A percentile compares a stretch with the other conserved stretches of the same genome.
Evolutionary conservation across 2,329 filamentous ascomycete species (phyloP).

Genomic region (Verticillium isaacii): DNA sequence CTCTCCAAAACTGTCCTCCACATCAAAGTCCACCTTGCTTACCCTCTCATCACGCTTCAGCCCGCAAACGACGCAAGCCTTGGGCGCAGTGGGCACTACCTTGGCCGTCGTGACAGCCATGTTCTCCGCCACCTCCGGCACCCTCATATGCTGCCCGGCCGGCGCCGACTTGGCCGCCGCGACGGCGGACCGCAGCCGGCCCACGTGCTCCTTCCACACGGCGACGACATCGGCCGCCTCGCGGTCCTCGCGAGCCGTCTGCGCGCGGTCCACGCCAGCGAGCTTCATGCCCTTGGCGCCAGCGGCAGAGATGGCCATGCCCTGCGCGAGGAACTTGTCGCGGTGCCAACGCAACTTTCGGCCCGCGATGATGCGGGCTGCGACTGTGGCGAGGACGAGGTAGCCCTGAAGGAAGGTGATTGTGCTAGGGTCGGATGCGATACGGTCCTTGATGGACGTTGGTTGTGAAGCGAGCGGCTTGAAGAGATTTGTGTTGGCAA

Average conservation of each 20-base stretch:
- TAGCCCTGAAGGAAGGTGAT: conserved; percentile 61
- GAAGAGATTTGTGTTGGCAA: conserved; percentile 61
- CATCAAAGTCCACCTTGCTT: conserved; percentile 65
- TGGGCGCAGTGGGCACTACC: conserved; percentile 67
- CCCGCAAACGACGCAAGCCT: conserved; percentile 80
- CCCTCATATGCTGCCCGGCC: conserved; percentile 32
- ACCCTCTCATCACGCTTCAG: conserved; percentile 84
- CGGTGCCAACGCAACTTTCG: conserved; percentile 87
- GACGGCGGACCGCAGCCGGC: conserved; percentile 69
- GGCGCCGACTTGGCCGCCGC: conserved; percentile 54
- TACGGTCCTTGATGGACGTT: conserved; percentile 53
- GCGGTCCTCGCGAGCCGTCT: conserved; percentile 77
- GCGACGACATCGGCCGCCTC: conserved; percentile 74
- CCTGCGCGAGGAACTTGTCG: conserved; percentile 77
- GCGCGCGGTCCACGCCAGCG: conserved; percentile 75
- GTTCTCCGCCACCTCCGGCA: conserved; percentile 69
- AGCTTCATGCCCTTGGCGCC: conserved; percentile 88
- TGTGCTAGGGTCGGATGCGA: conserved; percentile 59
- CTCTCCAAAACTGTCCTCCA: conserved; percentile 90
- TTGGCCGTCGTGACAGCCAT: conserved; percentile 65
- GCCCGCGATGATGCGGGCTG: conserved; percentile 77
- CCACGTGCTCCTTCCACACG: conserved; percentile 71
- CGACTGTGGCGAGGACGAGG: conserved; percentile 59
- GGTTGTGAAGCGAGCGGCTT: conserved; percentile 57
- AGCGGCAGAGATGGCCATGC: conserved; percentile 79